Conservation (phyloP, 2,329 filamentous ascomycete species). For the Fusarium guadeloupense region DNA sequence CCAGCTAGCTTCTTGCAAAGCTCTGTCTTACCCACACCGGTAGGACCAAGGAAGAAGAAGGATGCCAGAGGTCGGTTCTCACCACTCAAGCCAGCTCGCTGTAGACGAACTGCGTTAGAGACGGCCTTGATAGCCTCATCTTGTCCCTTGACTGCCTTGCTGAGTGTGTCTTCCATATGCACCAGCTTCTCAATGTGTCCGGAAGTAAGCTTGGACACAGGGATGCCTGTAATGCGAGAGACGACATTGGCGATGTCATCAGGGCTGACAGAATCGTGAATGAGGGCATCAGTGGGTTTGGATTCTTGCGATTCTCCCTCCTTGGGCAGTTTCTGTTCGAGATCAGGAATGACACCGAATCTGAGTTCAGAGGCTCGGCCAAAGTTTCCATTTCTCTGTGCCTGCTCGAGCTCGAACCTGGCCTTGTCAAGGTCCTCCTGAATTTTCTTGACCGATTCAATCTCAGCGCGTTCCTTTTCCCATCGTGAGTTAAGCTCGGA, state of each 20-base stretch:
- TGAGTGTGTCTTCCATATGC: constrained; percentile 91
- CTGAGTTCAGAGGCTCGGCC: constrained; percentile 88
- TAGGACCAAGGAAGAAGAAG: constrained; percentile 98
- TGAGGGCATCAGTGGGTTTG: constrained; percentile 64
- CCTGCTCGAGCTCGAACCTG: constrained; percentile 84
- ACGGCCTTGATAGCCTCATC: constrained; percentile 93
- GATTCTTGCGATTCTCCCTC: constrained; percentile 65
- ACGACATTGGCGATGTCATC: constrained; percentile 96
- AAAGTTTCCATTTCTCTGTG: constrained; percentile 88
- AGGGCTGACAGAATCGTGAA: constrained; percentile 93
- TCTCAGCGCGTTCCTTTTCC: constrained; percentile 88
- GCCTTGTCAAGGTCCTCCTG: constrained; percentile 91
- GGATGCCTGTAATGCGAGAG: constrained; percentile 90
- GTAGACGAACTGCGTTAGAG: constrained; percentile 91
- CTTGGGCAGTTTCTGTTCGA: constrained; percentile 82
- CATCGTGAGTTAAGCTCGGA: constrained; percentile 80
- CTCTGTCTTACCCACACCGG: constrained; percentile 96
- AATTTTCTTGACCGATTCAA: constrained; percentile 85
- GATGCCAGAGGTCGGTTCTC: constrained; percentile 92
- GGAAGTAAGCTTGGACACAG: constrained; percentile 88
- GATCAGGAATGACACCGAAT: constrained; percentile 83
- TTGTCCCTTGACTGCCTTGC: constrained; percentile 87
- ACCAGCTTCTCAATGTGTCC: constrained; percentile 95
- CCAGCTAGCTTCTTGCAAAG: constrained; percentile 94
- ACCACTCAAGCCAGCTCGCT: constrained; percentile 88